Conservation (phyloP, 306 rosid genomes). For the Alnus glutinosa region DNA sequence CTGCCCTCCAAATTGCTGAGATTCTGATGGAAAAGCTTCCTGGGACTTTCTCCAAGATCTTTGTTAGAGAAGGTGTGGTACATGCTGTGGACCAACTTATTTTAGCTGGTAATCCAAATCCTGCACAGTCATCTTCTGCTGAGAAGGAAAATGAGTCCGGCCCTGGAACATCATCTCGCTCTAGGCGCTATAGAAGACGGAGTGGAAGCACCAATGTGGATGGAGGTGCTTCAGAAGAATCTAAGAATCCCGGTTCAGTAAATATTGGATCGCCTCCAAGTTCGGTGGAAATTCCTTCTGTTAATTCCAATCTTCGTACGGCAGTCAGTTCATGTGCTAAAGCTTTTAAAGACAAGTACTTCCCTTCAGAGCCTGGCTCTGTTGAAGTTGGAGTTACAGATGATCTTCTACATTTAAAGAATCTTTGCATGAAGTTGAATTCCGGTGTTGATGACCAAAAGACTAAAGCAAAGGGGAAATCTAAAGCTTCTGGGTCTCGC, state of each 20-base stretch:
- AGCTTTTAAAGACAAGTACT: conserved; percentile 84
- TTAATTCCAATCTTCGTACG: conserved; percentile 64
- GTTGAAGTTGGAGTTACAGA: conserved; percentile 86
- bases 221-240: conserved; percentile 70
- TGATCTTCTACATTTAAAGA: conserved; percentile 78
- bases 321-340: conserved; percentile 82
- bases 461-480: conserved; percentile 78
- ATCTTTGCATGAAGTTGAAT: conserved; percentile 77
- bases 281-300: conserved; percentile 69
- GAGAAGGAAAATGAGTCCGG: conserved; percentile 77
- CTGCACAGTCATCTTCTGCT: conserved; percentile 55
- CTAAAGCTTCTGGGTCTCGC: conserved; percentile 66
- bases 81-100: conserved; percentile 97
- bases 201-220: conserved; percentile 65
- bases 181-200: conserved; percentile 90
- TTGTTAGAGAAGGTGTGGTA: conserved; percentile 94
- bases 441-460: conserved; percentile 75
- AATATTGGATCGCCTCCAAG: conserved; percentile 78
- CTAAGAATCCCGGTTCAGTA: conserved; percentile 56
- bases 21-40: conserved; percentile 98
- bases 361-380: conserved; percentile 78
- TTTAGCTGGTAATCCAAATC: conserved; percentile 55
- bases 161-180: conserved; percentile 72
- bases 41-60: conserved; percentile 81
- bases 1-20: conserved; percentile 95